These are phyloP conservation scores for Perkinsus olseni DNA, from an alignment of 169 alveolate genomes.

Conservation along the genomic window DNA sequence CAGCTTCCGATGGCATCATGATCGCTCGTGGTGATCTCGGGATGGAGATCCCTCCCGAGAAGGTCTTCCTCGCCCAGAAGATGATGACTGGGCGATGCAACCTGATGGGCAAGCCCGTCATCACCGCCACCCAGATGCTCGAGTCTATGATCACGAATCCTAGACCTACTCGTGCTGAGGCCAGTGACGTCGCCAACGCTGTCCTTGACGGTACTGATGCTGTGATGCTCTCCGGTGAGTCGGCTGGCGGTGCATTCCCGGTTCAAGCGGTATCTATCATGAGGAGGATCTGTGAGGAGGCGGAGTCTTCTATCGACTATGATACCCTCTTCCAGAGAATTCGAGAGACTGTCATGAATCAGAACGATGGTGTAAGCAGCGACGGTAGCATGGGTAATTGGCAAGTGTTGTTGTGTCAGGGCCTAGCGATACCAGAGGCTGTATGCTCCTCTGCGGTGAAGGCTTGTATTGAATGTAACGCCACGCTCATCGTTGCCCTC, in stretches of 20 bases:
- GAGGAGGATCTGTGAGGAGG: constrained; percentile 73
- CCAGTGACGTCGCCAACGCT: constrained; percentile 97
- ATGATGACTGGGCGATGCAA: constrained; percentile 84
- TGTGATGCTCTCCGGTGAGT: constrained; percentile 87
- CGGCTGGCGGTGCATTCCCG: constrained; percentile 80
- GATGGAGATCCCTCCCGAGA: constrained; percentile 96
- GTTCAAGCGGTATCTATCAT: constrained; percentile 64
- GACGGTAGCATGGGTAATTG: constrained; percentile 17
- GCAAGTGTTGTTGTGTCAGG: not conserved
- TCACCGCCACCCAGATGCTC: constrained; percentile 97
- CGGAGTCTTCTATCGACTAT: constrained; percentile 74
- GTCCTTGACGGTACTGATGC: constrained; percentile 97
- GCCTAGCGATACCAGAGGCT: constrained; percentile 42
- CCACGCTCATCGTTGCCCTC: constrained; percentile 69
- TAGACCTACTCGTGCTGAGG: constrained; percentile 99
- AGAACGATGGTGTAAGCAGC: constrained; percentile 6
- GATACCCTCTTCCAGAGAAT: constrained; percentile 19
- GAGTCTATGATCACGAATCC: constrained; percentile 93
- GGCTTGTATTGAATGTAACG: constrained; percentile 22
- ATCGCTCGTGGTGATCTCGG: constrained; percentile 99
- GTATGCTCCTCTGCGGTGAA: constrained; percentile 41
- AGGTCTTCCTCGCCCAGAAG: constrained; percentile 93
- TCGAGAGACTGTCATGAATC: too few relatives aligned
- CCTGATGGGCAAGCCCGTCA: constrained; percentile 89
- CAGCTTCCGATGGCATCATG: constrained; percentile 96